Percentiles rank a stretch among this genome's conserved stretches.
Evolutionary conservation across 1,284 basidiomycete genomes (phyloP).

Genomic region (Leccinum fuscescens): DNA sequence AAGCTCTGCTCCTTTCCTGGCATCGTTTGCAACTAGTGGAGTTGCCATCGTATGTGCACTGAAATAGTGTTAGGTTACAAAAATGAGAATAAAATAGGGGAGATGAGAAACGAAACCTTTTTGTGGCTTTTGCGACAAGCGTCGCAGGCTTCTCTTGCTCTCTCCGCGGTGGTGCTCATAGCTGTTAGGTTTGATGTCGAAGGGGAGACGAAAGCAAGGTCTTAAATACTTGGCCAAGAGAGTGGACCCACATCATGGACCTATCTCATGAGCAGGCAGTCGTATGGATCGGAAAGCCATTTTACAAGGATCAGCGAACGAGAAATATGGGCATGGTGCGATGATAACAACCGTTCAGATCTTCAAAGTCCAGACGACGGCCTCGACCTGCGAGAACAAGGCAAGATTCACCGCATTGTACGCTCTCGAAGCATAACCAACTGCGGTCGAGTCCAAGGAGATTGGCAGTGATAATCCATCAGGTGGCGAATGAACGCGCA

Average conservation of each 20-base stretch:
- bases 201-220: neutral
- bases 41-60: constrained; percentile 23
- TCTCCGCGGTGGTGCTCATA: constrained; percentile 24
- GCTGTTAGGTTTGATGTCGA: constrained; percentile 4
- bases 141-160: constrained; percentile 32
- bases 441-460: constrained; percentile 3
- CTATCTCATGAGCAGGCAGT: neutral
- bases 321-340: constrained; percentile 1
- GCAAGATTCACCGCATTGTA: constrained; percentile 6
- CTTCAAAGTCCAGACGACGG: constrained; percentile 12
- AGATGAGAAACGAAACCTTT: constrained; percentile 18
- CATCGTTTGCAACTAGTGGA: constrained; percentile 22
- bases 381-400: constrained; percentile 2
- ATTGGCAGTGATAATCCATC: constrained; percentile 11
- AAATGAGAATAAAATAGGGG: neutral
- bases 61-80: neutral
- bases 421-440: constrained; percentile 4
- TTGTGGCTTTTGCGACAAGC: constrained; percentile 33
- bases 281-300: constrained; percentile 13
- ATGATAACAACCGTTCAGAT: constrained; percentile 18
- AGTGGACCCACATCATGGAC: constrained; percentile 7
- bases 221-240: constrained; percentile 25
- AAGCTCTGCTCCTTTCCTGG: constrained; percentile 8
- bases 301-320: constrained; percentile 12
- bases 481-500: constrained; percentile 2